Percentiles rank a stretch among this genome's conserved stretches.
These are phyloP conservation scores for Glycine latifolia DNA, from an alignment of 306 rosid genomes.

Conservation along the genomic window DNA sequence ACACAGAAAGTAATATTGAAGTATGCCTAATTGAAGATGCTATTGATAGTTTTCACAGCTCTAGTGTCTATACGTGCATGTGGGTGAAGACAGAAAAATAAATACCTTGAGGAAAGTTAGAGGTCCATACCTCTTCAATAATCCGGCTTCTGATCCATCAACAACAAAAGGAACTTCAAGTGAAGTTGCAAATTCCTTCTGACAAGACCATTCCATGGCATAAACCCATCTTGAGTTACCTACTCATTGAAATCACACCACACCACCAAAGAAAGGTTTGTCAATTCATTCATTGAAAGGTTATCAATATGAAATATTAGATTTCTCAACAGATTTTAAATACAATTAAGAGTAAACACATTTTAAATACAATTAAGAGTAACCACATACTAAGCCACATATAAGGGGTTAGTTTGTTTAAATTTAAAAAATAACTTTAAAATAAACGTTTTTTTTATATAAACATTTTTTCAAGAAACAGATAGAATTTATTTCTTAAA, in stretches of 20 bases:
- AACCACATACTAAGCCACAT: conserved; percentile 89
- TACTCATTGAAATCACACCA: conserved; percentile 32
- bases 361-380: too few relatives aligned
- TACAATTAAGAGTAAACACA: background rate
- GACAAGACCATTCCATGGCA: conserved; percentile 93
- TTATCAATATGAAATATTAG: conserved; percentile 33
- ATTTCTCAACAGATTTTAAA: conserved; percentile 25
- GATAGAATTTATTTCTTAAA: too few relatives aligned
- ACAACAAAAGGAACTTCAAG: conserved; percentile 76
- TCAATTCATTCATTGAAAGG: conserved; percentile 30
- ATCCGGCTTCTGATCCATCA: conserved; percentile 78
- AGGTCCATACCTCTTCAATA: conserved; percentile 80
- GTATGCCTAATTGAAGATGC: background rate
- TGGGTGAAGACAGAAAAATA: conserved; percentile 31
- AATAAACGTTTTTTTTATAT: too few relatives aligned
- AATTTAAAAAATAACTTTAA: too few relatives aligned
- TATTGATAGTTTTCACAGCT: conserved; percentile 6
- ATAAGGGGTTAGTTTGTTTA: conserved; percentile 16
- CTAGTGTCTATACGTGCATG: background rate
- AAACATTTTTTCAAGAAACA: too few relatives aligned
- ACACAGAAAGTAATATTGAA: background rate
- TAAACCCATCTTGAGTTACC: conserved; percentile 98
- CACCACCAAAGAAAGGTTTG: conserved; percentile 6
- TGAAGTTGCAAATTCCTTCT: conserved; percentile 69
- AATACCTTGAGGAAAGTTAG: conserved; percentile 85